Conservation (phyloP, 176 grass and related monocot genomes). For the Carex parvula region DNA sequence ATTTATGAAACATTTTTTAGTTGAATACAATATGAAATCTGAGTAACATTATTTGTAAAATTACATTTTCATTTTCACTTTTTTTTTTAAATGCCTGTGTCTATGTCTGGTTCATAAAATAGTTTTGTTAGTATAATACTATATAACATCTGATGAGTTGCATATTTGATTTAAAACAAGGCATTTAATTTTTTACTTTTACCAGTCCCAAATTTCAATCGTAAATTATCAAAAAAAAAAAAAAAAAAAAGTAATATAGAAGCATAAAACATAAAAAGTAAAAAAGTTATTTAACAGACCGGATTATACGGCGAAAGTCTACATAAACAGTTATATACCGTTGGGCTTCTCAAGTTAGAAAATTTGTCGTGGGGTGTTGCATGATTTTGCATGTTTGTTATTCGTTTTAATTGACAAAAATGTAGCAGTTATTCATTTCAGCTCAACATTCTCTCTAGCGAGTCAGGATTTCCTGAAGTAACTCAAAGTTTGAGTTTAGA, state of each 20-base stretch:
- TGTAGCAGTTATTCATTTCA: background rate
- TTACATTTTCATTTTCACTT: no score
- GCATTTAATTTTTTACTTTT: background rate
- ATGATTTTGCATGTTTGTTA: background rate
- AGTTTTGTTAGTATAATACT: background rate
- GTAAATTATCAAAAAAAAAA: no score
- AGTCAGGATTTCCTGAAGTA: no score
- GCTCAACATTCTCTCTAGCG: background rate
- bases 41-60: no score
- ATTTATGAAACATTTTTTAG: no score
- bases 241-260: background rate
- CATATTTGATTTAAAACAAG: background rate
- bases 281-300: background rate
- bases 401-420: background rate
- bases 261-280: background rate
- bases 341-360: slow-evolving; percentile 7
- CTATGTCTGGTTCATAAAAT: background rate
- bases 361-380: background rate
- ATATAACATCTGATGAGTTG: background rate
- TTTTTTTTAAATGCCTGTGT: no score
- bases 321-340: background rate
- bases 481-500: no score
- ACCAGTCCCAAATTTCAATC: background rate
- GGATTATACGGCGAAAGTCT: background rate
- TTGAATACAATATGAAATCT: no score